Evolutionary conservation across 140 eudicot species (phyloP), one percentile per base, ranked within the genome.

Genomic region (Oenanthe javanica): DNA sequence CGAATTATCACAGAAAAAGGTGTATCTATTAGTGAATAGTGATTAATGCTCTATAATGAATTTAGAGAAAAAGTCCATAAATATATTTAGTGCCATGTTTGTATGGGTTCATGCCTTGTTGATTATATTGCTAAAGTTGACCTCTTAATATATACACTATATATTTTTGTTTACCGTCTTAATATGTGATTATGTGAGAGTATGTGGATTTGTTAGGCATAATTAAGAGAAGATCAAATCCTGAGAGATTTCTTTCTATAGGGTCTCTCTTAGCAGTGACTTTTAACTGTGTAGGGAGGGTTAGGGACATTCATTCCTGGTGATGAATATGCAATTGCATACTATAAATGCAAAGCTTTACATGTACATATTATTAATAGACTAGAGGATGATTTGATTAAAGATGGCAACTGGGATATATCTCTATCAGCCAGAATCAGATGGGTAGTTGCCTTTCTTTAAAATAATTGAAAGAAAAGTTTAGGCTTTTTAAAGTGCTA

Each of bases 381-480:
- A 47, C 27, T n/a, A 6, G 55, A 46, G 18, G 27, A 45, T 46
- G 78, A 47, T n/a, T 74, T 47, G 54, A 46, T 74, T 40, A 11
- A 74, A 74, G 78, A 43, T 46, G 78, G 50, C 25, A 40, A 74
- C 18, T 13, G 79, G 38, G 69, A 31, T 31, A 61, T 14, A 75
- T 75, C 79, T 75, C 79, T 47, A 23, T 75, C 78, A 75, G 78
- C 61, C 43, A 25, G 40, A 46, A 74, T 75, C 54, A 46, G 43
- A 75, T 75, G 42, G 79, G 25, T 21, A 48, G 79, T 49, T 50
- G 5, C 19, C 43, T 75, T 48, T 75, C 19, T n/a, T 6, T 72
- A 46, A 46, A 75, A 48, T 61, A 23, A 75, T 47, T 49, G 45
- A 75, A 75, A 74, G 61, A 75, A 75, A 75, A 75, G 79, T n/a